A percentile compares a stretch with the other conserved stretches of the same genome.
These are phyloP conservation scores for Dendryphion nanum DNA, from an alignment of 2,329 filamentous ascomycete genomes.

Conservation along the genomic window DNA sequence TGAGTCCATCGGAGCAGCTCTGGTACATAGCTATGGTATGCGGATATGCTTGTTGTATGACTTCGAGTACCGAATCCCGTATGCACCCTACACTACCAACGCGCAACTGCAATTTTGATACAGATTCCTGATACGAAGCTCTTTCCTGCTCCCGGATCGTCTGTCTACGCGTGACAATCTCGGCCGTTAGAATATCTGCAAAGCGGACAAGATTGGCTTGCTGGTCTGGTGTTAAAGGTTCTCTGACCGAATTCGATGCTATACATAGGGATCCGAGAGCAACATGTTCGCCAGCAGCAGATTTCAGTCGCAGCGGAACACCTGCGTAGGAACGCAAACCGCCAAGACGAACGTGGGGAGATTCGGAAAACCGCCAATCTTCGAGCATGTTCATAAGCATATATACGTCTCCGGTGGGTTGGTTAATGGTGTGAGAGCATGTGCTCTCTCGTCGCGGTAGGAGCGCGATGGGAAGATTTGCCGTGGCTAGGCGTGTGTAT, in stretches of 20 bases:
- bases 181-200: neutral
- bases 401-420: conserved; percentile 9
- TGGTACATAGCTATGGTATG: neutral
- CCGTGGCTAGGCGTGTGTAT: conserved; percentile 45
- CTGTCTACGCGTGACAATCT: neutral
- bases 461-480: conserved; percentile 42
- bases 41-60: neutral
- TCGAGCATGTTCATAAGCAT: neutral
- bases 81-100: neutral
- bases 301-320: neutral
- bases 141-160: neutral
- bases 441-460: conserved; percentile 47
- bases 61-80: neutral
- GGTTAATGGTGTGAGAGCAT: conserved; percentile 47
- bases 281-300: neutral
- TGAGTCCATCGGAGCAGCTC: neutral
- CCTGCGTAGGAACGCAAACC: neutral
- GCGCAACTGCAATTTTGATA: too few species aligned
- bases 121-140: neutral
- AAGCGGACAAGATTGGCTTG: neutral
- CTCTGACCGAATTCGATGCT: neutral
- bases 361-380: neutral
- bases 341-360: neutral
- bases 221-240: neutral
- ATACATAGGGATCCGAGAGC: neutral